Percentiles rank a stretch among this genome's conserved stretches.
Conservation (phyloP, 768 basidiomycete genomes). For the Mrakia frigida region DNA sequence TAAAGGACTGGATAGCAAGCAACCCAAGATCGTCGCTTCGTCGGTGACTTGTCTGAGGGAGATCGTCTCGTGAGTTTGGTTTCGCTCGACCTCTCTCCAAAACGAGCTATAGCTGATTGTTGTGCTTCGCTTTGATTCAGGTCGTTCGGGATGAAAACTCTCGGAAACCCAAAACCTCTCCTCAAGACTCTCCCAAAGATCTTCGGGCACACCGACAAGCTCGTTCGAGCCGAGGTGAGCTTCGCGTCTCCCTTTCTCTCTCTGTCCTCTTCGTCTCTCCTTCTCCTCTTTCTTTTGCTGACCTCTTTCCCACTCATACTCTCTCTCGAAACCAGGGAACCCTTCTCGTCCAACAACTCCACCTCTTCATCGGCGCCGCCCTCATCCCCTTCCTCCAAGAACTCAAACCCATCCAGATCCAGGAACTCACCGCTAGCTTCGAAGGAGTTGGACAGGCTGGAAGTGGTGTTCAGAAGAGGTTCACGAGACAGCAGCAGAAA, state of each 20-base stretch:
- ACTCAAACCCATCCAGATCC: slow-evolving; percentile 93
- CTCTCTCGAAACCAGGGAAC: slow-evolving; percentile 51
- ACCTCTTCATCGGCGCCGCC: slow-evolving; percentile 76
- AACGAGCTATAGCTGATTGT: background rate
- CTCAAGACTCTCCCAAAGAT: slow-evolving; percentile 85
- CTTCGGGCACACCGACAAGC: slow-evolving; percentile 90
- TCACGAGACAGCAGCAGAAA: slow-evolving; percentile 69
- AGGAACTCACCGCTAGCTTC: slow-evolving; percentile 88
- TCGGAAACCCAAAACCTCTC: slow-evolving; percentile 56
- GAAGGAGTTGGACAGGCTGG: slow-evolving; percentile 72
- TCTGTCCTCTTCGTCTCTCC: no score
- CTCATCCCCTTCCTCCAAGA: slow-evolving; percentile 81
- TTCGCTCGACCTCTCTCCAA: background rate
- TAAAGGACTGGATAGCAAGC: slow-evolving; percentile 82
- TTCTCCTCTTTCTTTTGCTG: background rate
- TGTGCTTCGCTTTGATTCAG: slow-evolving; percentile 49
- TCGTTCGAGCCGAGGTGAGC: slow-evolving; percentile 73
- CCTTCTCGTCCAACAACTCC: slow-evolving; percentile 64
- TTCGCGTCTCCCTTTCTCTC: background rate
- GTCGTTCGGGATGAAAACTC: slow-evolving; percentile 68
- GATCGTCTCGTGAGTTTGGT: slow-evolving; percentile 62
- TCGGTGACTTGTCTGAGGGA: slow-evolving; percentile 73
- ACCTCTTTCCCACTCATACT: background rate
- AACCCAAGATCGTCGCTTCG: slow-evolving; percentile 86
- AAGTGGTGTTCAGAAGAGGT: slow-evolving; percentile 66